Evolutionary conservation across 345 rosid species (phyloP), one percentile per base, ranked within the genome.

Genomic region (Bruguiera sexangula): DNA sequence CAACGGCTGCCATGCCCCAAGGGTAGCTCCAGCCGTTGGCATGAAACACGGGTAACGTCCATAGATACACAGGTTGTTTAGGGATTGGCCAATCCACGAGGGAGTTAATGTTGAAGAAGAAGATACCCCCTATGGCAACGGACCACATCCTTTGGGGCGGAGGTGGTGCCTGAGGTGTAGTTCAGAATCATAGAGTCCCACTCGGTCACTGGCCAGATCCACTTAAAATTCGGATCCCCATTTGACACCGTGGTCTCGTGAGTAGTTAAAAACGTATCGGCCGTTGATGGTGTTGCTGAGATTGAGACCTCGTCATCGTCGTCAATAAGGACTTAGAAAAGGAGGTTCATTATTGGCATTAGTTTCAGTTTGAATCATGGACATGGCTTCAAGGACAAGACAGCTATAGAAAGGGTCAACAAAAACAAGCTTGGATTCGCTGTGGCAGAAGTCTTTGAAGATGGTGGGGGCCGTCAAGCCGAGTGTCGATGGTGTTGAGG

Each of bases 401-500:
- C 10, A 8, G 58, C 58, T 54, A 54, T 7, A 21, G 11, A 54
- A 11, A 24, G 58, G 11, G 58, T 54, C 58, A 54, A 54, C 58
- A 11, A 54, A 54, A 8, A 21, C 58, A 54, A 54, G 58, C 58
- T 54, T 54, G 26, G 58, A 54, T 54, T 54, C 58, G 26, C 58
- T n/a, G 13, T 21, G 27, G 13, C 26, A 20, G 8, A 54, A 11
- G 58, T 21, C 11, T 10, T 54, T 54, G 58, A 54, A 54, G 21
- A 54, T 7, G 27, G 58, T 54, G 58, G 21, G 13, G 10, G 10
- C 27, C 58, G 58, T 54, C 58, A 54, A 54, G 58, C 26, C 27
- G 27, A 54, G 58, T 54, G 58, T 54, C 21, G 58, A 54, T 21
- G 58, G 21, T 54, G 58, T 54, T 54, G 27, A 54, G 58, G 58